A percentile compares a stretch with the other conserved stretches of the same genome.
phyloP scores from a whole-genome alignment of 2,329 filamentous ascomycete genomes.

The Ciborinia camelliae region DNA sequence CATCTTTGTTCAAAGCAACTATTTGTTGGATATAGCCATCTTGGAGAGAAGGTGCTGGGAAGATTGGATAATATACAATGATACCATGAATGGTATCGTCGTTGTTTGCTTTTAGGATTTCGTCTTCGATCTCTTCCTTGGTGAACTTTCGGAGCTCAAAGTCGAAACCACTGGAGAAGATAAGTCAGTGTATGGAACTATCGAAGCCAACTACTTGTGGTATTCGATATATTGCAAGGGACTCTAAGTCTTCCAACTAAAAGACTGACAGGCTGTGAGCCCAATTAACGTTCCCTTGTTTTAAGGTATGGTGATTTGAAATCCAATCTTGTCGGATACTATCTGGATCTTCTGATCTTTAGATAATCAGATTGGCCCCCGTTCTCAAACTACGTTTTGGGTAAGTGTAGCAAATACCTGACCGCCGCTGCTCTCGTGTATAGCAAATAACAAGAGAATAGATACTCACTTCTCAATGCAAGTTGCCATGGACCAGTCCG shows the following conservation, averaged over 20 bases:
- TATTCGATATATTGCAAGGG: background rate
- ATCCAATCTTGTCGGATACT: background rate
- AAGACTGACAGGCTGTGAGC: background rate
- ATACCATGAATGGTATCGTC: constrained; percentile 77
- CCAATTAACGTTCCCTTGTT: background rate
- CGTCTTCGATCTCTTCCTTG: constrained; percentile 86
- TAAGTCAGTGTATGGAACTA: constrained; percentile 8
- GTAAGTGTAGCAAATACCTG: background rate
- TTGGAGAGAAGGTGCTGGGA: constrained; percentile 72
- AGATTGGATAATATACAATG: constrained; percentile 98
- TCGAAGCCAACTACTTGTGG: background rate
- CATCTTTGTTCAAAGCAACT: constrained; percentile 84
- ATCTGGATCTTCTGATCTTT: background rate
- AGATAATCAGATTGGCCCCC: background rate
- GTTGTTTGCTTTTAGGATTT: constrained; percentile 78
- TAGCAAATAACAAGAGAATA: constrained; percentile 2
- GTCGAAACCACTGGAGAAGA: constrained; percentile 67
- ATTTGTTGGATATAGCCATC: constrained; percentile 97
- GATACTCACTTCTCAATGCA: constrained; percentile 84
- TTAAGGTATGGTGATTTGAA: background rate
- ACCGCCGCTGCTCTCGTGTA: background rate
- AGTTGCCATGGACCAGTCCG: constrained; percentile 96
- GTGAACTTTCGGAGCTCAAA: constrained; percentile 82
- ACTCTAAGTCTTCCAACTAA: background rate
- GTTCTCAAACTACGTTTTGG: background rate